Base-by-base conservation (phyloP, 2,329 filamentous ascomycete genomes). In the Apiospora pterosperma region DNA sequence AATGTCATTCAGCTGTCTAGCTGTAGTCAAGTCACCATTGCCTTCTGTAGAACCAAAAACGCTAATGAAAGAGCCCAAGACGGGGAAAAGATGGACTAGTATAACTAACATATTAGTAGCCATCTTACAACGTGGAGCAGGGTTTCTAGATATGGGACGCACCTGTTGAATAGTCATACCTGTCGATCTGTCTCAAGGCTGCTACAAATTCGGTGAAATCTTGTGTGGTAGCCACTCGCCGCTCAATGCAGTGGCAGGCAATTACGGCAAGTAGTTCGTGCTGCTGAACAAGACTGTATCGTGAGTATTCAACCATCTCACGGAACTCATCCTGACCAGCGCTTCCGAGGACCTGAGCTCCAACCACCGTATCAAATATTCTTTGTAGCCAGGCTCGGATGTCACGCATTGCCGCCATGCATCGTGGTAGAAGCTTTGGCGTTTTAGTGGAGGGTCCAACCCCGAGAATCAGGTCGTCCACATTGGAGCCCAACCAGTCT, bases 261-360 rank as follows among this genome's bases (percentile, higher is more conserved):
- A 97, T 91, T n/a, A 93, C 85, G 14, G 90, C 90, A 19, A 99
- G 81, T 19, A 91, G 88, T 75, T 99, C 95, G 74, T 99, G 96
- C 76, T 99, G 95, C 72, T 92, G 90, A 25, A 90, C 88, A 62
- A 99, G 84, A 72, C 92, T 96, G 69, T 87, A 81, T 55, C 90
- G 88, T 71, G 97, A 92, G 72, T 92, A 92, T 70, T 94, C 90
- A 67, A 97, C 85, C 4, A 90, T 90, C 74, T 97, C 92, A 69
- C 90, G 83, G 64, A 90, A 84, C 69, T 94, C 11, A 84, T 83
- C 55, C 80, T 75, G 63, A 72, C 75, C 48, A 77, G 81, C 81
- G 68, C 91, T 88, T 4, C 92, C 91, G 14, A 97, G 84, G 3
- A 97, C 85, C 36, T 90, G 86, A 10, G 89, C 88, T 63, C 92